Evolutionary conservation across 2,329 filamentous ascomycete species (phyloP), one percentile per base, ranked within the genome.

Genomic region (Alternaria triticimaculans): DNA sequence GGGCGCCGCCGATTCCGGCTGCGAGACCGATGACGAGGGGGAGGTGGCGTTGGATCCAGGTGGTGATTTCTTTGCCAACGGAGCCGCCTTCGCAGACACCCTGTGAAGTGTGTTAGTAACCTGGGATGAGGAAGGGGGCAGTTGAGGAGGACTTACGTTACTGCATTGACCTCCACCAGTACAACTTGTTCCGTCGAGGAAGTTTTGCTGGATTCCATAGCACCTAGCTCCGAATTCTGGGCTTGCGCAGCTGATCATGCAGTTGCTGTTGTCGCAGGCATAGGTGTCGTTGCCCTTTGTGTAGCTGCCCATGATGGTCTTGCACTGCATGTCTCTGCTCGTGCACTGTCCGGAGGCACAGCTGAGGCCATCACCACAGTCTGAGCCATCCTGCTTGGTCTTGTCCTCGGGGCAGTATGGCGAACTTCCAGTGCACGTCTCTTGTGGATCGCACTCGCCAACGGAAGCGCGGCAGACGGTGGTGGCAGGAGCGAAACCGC

Each of bases 281-380:
- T 88, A 89, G 2, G 93, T 96, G 73, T 93, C 88, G 81, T 94
- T 95, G 77, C 86, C 87, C 60, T 87, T 85, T 0, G 90, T 90
- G 65, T 91, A 87, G 26, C 87, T 88, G 37, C 93, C 94, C 85
- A 97, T 92, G 51, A 96, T 85, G 11, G 89, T 91, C 79, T 90
- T 90, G 83, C 96, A 99, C 82, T 99, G 96, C 75, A 90, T 86
- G 79, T 97, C 89, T 67, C 96, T 90, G 57, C 92, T 96, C 4
- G 96, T 99, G 80, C 96, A 99, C 81, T 98, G 95, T 12, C 96
- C 96, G 49, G 92, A 94, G 28, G 96, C 93, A 77, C 96, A 99
- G 30, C 87, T 82, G 30, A 98, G 86, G 2, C 87, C 87, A 55
- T 83, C 82, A 33, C 93, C 93, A 76, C 96, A 99, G 18, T 82